Evolutionary conservation across 1,284 basidiomycete species (phyloP).

Genomic region (Trametes sp.): DNA sequence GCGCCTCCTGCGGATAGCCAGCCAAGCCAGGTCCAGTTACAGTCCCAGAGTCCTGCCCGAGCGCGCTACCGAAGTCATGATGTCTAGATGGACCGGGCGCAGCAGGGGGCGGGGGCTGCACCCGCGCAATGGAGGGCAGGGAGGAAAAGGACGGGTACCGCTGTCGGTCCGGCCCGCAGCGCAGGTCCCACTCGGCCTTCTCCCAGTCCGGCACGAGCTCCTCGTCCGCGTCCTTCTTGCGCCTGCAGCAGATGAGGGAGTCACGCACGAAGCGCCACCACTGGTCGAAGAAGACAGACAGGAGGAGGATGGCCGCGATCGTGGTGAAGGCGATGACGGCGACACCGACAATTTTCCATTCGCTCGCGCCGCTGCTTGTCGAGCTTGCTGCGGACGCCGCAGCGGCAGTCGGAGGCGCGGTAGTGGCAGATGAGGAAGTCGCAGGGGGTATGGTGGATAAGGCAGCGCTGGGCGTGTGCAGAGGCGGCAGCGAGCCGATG

Average conservation of each 20-base stretch:
- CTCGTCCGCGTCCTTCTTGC: constrained; percentile 48
- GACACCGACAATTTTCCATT: constrained; percentile 75
- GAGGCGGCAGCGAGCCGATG: constrained; percentile 22
- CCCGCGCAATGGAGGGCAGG: constrained; percentile 13
- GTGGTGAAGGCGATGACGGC: constrained; percentile 64
- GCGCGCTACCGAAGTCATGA: background rate
- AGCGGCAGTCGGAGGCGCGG: background rate
- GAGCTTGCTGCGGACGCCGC: constrained; percentile 1
- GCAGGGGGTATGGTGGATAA: background rate
- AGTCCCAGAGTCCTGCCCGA: background rate
- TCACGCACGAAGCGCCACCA: constrained; percentile 67
- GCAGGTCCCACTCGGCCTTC: constrained; percentile 63
- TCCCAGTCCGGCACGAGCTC: constrained; percentile 70
- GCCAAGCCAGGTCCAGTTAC: background rate
- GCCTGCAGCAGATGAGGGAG: constrained; percentile 46
- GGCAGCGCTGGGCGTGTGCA: constrained; percentile 6
- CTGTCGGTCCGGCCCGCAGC: constrained; percentile 50
- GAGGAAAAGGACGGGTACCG: constrained; percentile 42
- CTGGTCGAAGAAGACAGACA: constrained; percentile 69
- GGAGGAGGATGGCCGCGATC: constrained; percentile 59
- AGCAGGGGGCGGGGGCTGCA: constrained; percentile 16
- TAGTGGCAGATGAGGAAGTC: background rate
- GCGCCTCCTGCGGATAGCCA: background rate
- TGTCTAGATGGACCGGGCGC: constrained; percentile 1
- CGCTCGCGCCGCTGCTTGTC: constrained; percentile 30